phyloP scores from a whole-genome alignment of 345 rosid species.

The Eutrema heterophyllum region DNA sequence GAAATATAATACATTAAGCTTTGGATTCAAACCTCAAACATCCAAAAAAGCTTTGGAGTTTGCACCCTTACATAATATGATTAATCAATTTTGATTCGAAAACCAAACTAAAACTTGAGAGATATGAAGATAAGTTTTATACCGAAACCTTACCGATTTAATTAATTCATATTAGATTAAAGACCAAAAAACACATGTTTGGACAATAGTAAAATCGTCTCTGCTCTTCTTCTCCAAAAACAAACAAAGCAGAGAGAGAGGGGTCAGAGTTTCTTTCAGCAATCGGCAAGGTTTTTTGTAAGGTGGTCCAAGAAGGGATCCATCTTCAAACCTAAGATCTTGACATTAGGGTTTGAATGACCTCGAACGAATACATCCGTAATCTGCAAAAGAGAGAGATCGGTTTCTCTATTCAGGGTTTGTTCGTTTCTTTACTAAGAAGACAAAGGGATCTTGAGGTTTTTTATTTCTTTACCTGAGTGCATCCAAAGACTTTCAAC shows the following conservation, averaged over 20 bases:
- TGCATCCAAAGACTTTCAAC: slow-evolving; percentile 82
- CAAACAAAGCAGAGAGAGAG: slow-evolving; percentile 7
- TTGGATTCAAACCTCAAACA: neutral
- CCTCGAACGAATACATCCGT: slow-evolving; percentile 59
- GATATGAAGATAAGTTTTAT: neutral
- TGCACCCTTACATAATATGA: neutral
- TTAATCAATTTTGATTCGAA: neutral
- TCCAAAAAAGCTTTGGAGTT: neutral
- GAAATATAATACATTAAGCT: neutral
- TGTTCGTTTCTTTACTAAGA: neutral
- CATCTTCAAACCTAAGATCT: slow-evolving; percentile 64
- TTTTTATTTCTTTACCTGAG: slow-evolving; percentile 48
- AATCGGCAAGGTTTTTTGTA: neutral
- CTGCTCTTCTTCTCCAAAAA: neutral
- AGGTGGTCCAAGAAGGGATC: slow-evolving; percentile 42
- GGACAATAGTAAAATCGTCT: neutral
- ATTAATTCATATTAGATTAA: neutral
- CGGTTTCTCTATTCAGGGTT: neutral
- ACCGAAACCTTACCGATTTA: neutral
- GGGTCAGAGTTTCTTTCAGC: neutral
- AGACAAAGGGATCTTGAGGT: neutral
- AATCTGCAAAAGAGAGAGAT: slow-evolving; percentile 44
- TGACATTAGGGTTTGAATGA: slow-evolving; percentile 61
- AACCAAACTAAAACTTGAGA: neutral
- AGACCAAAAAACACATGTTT: neutral